Percentiles rank a stretch among this genome's conserved stretches.
Evolutionary conservation across 768 basidiomycete genomes (phyloP).

Genomic region (Xerocomus spinulosus): DNA sequence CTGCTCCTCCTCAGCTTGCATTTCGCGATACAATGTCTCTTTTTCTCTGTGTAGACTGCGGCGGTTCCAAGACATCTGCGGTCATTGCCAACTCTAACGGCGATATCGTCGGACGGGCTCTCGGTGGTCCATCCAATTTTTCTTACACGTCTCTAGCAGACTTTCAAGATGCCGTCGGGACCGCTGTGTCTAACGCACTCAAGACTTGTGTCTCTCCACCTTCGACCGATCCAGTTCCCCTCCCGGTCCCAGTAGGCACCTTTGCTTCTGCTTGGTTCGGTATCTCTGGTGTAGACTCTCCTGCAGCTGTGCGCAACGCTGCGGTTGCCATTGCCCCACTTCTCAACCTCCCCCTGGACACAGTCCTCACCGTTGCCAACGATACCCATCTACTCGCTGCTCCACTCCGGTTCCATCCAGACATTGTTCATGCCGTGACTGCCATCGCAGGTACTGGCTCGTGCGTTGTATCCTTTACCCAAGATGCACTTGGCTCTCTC

Average conservation of each 20-base stretch:
- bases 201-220: slow-evolving; percentile 38
- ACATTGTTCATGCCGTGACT: slow-evolving; percentile 59
- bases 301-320: slow-evolving; percentile 54
- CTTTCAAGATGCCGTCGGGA: slow-evolving; percentile 51
- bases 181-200: slow-evolving; percentile 54
- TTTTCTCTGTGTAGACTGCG: slow-evolving; percentile 83
- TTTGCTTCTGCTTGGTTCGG: slow-evolving; percentile 81
- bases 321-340: slow-evolving; percentile 51
- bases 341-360: slow-evolving; percentile 52
- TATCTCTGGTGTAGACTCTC: slow-evolving; percentile 76
- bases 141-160: slow-evolving; percentile 65
- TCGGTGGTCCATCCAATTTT: slow-evolving; percentile 81
- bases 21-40: too few species aligned
- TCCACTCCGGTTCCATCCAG: slow-evolving; percentile 59
- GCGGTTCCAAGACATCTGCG: slow-evolving; percentile 83
- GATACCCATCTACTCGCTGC: slow-evolving; percentile 84
- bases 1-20: too few species aligned
- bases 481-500: slow-evolving; percentile 37
- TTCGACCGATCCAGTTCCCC: slow-evolving; percentile 32
- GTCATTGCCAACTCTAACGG: slow-evolving; percentile 60
- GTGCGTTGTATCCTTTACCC: slow-evolving; percentile 63
- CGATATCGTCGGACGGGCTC: slow-evolving; percentile 59
- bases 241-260: slow-evolving; percentile 35
- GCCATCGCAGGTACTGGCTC: slow-evolving; percentile 83
- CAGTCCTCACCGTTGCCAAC: slow-evolving; percentile 62